phyloP scores from a whole-genome alignment of 257 asterid genomes.

The Solanum raphanifolium region DNA sequence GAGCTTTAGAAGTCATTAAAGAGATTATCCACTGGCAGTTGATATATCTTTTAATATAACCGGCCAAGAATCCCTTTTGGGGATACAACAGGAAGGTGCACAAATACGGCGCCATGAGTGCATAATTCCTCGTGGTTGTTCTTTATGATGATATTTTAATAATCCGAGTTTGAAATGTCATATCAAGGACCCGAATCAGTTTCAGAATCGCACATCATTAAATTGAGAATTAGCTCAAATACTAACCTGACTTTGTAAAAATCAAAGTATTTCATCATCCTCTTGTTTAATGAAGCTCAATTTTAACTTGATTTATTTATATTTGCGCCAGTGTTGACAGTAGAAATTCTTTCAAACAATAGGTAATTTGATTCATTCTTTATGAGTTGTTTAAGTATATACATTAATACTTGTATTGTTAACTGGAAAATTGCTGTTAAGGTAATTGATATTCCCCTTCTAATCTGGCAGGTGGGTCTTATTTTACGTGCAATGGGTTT shows the following conservation, averaged over 20 bases:
- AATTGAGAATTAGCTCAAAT: neutral
- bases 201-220: neutral
- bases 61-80: neutral
- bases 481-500: conserved; percentile 74
- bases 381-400: neutral
- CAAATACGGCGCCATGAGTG: neutral
- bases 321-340: neutral
- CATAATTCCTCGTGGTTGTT: neutral
- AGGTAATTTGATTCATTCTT: neutral
- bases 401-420: neutral
- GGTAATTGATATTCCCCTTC: neutral
- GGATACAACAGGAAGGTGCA: neutral
- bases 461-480: conserved; percentile 71
- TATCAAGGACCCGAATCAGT: neutral
- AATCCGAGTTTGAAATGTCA: neutral
- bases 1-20: neutral
- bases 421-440: neutral
- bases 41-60: neutral
- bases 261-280: neutral
- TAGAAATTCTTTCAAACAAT: neutral
- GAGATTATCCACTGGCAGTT: neutral
- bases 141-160: neutral
- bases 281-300: neutral
- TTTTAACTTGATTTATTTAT: neutral
- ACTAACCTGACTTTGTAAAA: neutral